phyloP scores from a whole-genome alignment of 805 yeast species.

The Metschnikowia peoriensis region DNA sequence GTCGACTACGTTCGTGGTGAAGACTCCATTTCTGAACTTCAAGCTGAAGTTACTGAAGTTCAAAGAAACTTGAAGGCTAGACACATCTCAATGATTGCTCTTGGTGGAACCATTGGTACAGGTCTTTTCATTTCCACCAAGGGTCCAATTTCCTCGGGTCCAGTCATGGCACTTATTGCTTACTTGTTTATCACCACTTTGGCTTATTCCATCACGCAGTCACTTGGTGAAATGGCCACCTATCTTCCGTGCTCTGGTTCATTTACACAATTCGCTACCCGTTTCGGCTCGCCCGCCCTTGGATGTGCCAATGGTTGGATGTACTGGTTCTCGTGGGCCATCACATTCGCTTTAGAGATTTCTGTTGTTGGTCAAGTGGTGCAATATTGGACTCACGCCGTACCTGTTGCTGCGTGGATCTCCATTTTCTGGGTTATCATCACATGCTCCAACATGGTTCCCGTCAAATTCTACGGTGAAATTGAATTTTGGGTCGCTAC shows the following conservation, averaged over 20 bases:
- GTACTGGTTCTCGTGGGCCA: slow-evolving; percentile 78
- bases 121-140: slow-evolving; percentile 71
- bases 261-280: slow-evolving; percentile 65
- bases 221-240: slow-evolving; percentile 81
- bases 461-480: slow-evolving; percentile 72
- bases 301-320: slow-evolving; percentile 73
- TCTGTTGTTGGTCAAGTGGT: slow-evolving; percentile 68
- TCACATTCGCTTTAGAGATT: slow-evolving; percentile 72
- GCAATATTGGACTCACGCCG: slow-evolving; percentile 62
- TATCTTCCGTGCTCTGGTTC: slow-evolving; percentile 68
- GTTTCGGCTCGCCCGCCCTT: slow-evolving; percentile 66
- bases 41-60: slow-evolving; percentile 36
- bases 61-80: slow-evolving; percentile 62
- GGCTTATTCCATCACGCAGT: slow-evolving; percentile 65
- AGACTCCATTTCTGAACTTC: slow-evolving; percentile 14
- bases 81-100: slow-evolving; percentile 72
- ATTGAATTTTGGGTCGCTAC: slow-evolving; percentile 73
- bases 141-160: slow-evolving; percentile 61
- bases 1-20: slow-evolving; percentile 21
- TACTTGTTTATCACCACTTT: slow-evolving; percentile 65
- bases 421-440: slow-evolving; percentile 60
- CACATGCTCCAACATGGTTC: slow-evolving; percentile 55
- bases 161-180: slow-evolving; percentile 63
- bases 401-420: slow-evolving; percentile 74
- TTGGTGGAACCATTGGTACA: slow-evolving; percentile 80